Evolutionary conservation across 257 asterid species (phyloP).

Genomic region (Solanum appendiculatum): DNA sequence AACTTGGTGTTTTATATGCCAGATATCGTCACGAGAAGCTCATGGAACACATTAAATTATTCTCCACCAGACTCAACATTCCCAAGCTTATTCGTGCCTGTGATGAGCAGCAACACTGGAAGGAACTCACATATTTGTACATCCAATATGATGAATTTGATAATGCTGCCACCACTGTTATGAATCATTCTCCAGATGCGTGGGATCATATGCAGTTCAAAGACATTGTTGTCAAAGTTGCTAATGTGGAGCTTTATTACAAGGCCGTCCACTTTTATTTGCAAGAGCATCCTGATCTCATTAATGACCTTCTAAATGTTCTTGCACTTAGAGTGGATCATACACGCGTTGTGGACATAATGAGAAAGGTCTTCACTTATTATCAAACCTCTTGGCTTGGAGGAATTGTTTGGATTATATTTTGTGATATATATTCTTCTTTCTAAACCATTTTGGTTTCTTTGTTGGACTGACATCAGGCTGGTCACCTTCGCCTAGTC

Average conservation of each 20-base stretch:
- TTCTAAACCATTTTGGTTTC: constrained; percentile 15
- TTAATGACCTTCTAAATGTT: constrained; percentile 89
- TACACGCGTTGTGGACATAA: constrained; percentile 94
- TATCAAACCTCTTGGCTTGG: background rate
- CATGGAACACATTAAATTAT: constrained; percentile 96
- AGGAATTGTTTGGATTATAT: background rate
- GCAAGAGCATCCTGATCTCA: constrained; percentile 97
- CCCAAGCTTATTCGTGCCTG: constrained; percentile 99
- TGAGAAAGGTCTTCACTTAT: constrained; percentile 68
- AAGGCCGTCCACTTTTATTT: constrained; percentile 99
- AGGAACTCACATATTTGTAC: constrained; percentile 85
- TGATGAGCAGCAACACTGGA: constrained; percentile 99
- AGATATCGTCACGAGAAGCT: constrained; percentile 98
- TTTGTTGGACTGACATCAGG: constrained; percentile 36
- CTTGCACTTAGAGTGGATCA: constrained; percentile 98
- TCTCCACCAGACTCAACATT: constrained; percentile 90
- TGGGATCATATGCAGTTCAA: constrained; percentile 99
- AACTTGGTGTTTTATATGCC: constrained; percentile 94
- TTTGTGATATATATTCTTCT: background rate
- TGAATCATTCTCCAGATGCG: constrained; percentile 99
- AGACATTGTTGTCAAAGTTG: constrained; percentile 92
- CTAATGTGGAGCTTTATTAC: constrained; percentile 95
- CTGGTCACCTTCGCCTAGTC: constrained; percentile 85
- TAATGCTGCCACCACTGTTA: constrained; percentile 98
- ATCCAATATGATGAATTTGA: constrained; percentile 96